phyloP scores from a whole-genome alignment of 78 protist genomes.

The Dictyostelium purpureum region DNA sequence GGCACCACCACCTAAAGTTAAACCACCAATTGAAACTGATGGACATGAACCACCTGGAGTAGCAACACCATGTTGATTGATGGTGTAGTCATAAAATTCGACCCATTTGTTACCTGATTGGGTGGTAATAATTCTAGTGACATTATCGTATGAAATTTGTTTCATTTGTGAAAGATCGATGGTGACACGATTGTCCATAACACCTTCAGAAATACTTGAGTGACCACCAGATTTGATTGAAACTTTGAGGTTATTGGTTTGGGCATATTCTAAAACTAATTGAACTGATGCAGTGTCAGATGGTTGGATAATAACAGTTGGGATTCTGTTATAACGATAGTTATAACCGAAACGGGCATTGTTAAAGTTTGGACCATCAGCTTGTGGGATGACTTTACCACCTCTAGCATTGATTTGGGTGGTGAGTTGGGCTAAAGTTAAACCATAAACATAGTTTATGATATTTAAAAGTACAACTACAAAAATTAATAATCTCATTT shows the following conservation, averaged over 20 bases:
- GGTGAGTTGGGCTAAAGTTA: slow-evolving; percentile 10
- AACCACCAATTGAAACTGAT: slow-evolving; percentile 79
- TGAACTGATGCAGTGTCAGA: neutral
- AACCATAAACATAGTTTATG: neutral
- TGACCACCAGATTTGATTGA: slow-evolving; percentile 73
- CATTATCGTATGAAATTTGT: neutral
- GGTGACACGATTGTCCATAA: slow-evolving; percentile 36
- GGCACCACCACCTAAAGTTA: slow-evolving; percentile 79
- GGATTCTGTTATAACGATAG: slow-evolving; percentile 33
- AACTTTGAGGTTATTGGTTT: slow-evolving; percentile 12
- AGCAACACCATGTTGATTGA: neutral
- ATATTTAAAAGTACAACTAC: neutral
- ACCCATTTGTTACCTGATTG: slow-evolving; percentile 73
- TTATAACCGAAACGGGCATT: slow-evolving; percentile 38
- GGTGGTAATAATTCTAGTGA: slow-evolving; percentile 10
- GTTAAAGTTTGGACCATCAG: neutral
- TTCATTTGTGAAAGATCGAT: slow-evolving; percentile 65
- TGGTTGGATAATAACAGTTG: slow-evolving; percentile 33
- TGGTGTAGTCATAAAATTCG: slow-evolving; percentile 23
- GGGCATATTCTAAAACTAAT: slow-evolving; percentile 48
- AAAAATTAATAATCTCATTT: neutral
- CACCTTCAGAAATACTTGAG: slow-evolving; percentile 7
- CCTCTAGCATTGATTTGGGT: neutral
- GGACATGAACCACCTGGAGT: slow-evolving; percentile 77
- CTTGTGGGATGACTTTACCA: slow-evolving; percentile 16